Evolutionary conservation across 2,329 filamentous ascomycete species (phyloP), one percentile per base, ranked within the genome.

Genomic region (Xylaria sp.): DNA sequence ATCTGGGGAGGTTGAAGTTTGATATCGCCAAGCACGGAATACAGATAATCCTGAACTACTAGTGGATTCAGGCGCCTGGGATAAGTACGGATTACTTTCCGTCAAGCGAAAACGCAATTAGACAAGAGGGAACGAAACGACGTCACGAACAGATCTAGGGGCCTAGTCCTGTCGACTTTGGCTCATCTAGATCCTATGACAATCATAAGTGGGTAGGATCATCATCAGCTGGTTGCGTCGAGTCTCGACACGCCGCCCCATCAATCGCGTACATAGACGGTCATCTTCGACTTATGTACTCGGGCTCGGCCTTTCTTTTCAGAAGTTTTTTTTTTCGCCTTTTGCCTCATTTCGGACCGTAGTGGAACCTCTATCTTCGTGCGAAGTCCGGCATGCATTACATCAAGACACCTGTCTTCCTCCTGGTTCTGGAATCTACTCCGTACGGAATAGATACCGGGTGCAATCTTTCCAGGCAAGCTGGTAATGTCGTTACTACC

Each of bases 231-330:
- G 59, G 39, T 35, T 34, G 39, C 44, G 23, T 23, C 23, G 23
- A 23, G 23, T 23, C 37, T 30, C 47, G 11, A 16, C 47, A 30
- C 9, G 19, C 30, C 11, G 8, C 18, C 19, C 47, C 7, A 18
- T 50, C 13, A 34, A 54, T 57, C 11, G 30, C 23, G 23, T 16
- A 16, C 16, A 16, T 16, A 52, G 19, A 49, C 37, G 50, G 37
- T 34, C 42, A 57, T 19, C 39, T 11, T 54, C 52, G 23, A 47
- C 52, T 42, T 46, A 44, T 8, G 39, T 44, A 46, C 65, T 66
- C 23, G 23, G 23, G 23, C 55, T 70, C 67, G 68, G 68, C 65
- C 67, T 62, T 67, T 69, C 64, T 70, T 58, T 66, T 61, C 55
- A 34, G 55, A 49, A 60, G 63, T 64, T 55, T 42, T 13, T n/a